These are phyloP conservation scores for Mortierella antarctica DNA, from an alignment of 192 early-diverging fungal species.

Conservation along the genomic window DNA sequence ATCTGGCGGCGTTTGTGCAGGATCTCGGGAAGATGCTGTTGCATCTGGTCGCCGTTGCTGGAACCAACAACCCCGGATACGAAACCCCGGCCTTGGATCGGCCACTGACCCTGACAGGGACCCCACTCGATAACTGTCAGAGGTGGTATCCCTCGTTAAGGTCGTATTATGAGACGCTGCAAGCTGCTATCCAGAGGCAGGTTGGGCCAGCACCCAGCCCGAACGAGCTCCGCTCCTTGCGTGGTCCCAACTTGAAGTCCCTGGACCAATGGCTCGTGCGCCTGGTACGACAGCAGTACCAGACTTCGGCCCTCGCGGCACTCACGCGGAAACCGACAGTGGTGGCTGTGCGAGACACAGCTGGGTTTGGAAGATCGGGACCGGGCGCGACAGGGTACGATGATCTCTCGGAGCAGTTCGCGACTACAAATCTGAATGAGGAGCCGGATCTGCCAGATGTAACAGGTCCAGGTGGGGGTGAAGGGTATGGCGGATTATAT, in stretches of 20 bases:
- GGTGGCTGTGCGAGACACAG: conserved; percentile 24
- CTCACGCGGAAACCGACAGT: neutral
- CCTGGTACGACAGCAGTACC: conserved; percentile 18
- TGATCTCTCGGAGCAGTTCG: neutral
- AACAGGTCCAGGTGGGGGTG: conserved; percentile 49
- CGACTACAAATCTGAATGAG: neutral
- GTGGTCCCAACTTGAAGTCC: conserved; percentile 31
- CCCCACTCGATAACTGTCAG: conserved; percentile 47
- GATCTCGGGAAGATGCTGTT: conserved; percentile 43
- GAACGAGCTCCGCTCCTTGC: conserved; percentile 27
- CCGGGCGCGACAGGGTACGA: neutral
- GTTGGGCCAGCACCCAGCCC: conserved; percentile 15
- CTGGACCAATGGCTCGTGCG: conserved; percentile 36
- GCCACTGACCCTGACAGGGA: conserved; percentile 31
- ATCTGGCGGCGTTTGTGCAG: conserved; percentile 15
- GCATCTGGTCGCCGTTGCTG: conserved; percentile 28
- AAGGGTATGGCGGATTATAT: conserved; percentile 45
- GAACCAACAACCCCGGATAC: conserved; percentile 27
- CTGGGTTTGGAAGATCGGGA: neutral
- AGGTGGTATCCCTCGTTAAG: conserved; percentile 34
- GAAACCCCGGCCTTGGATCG: conserved; percentile 20
- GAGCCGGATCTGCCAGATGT: conserved; percentile 23
- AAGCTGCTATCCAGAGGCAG: conserved; percentile 6
- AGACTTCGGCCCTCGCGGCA: neutral
- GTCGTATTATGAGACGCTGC: conserved; percentile 34